Evolutionary conservation across 106 monocot species (phyloP), one percentile per base, ranked within the genome.

Genomic region (Iris macrosiphon): DNA sequence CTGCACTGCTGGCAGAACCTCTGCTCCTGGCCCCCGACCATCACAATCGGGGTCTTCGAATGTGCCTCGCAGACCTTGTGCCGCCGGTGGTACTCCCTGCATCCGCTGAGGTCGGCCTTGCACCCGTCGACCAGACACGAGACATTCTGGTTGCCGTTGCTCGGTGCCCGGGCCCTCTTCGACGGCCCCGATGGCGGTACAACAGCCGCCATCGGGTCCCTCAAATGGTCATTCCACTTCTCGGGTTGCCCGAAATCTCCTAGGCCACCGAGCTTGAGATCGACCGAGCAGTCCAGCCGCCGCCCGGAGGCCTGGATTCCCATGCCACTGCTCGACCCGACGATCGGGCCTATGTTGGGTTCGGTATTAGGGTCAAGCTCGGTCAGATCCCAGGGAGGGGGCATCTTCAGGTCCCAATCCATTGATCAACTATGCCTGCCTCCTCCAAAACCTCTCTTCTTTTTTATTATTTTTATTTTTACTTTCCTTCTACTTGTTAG

Each of bases 1-100:
- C 86, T 86, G 33, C 86, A 86, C 68, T 86, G 86, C 63, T 86
- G 86, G 73, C 86, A 86, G 59, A 86, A 86, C 4, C 86, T 59
- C 54, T 80, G 86, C 48, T 86, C 72, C 39, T 71, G 80, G 42
- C 86, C 80, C 2, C 62, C 66, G 20, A 86, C 80, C 45, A 66
- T 29, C 6, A 86, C 86, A 2, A 86, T 46, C 6, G 77, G 80
- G 22, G 86, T 80, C 72, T 80, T 86, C 11, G 86, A 80, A 31
- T 86, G 86, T 8, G 18, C 63, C 39, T 80, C 86, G 55, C 86
- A 86, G 35, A 86, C 86, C 66, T 86, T 86, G 51, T 86, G 86
- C 53, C 86, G 31, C 42, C 79, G 21, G 53, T 86, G 80, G 40
- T 86, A 86, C 41, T 86, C 86, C 40, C 77, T 65, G 47, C 86